Evolutionary conservation across 371 early-diverging fungal species (phyloP), one percentile per base, ranked within the genome.

Genomic region (Fennellomyces sp.): DNA sequence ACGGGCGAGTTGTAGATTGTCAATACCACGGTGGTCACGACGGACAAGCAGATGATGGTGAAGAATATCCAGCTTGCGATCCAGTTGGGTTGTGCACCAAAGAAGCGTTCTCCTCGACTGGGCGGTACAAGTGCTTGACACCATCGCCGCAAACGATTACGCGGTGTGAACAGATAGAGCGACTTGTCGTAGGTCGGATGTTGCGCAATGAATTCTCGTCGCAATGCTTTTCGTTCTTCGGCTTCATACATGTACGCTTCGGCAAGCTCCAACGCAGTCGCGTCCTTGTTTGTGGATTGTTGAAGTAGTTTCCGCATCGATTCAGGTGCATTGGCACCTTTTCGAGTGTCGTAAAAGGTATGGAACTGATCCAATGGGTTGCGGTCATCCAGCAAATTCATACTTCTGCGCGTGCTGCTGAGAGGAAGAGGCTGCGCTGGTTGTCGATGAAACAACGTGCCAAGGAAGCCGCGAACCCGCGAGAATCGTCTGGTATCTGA

Each of bases 141-240:
- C 76, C 78, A 82, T 21, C 71, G 76, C 21, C 88, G 69, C 45
- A 88, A 65, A 17, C 69, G 70, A 50, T 82, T 83, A 19, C 67
- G 70, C 33, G 73, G 70, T 2, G 83, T 78, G 29, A 88, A 75
- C 0, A 86, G 35, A 63, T 80, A 86, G 4, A 88, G 69, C 0
- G 88, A 81, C n/a, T 78, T 78, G 33, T 85, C 87, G 25, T 86
- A 85, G 35, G 79, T 80, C 13, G 88, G 88, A 61, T 88, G 87
- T 0, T 83, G 77, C 12, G 70, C 71, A 10, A 85, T 72, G 48
- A 88, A 88, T 48, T 86, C 88, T 35, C 72, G 72, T 28, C 80
- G 67, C 2, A 69, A 48, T 1, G 83, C 84, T 41, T 67, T 72
- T 36, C 82, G 55, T 54, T 80, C 84, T 42, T 76, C 72, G 6